A percentile compares a stretch with the other conserved stretches of the same genome.
These are phyloP conservation scores for Globisporangium orthogonon DNA, from an alignment of 352 stramenopile genomes.

Conservation along the genomic window DNA sequence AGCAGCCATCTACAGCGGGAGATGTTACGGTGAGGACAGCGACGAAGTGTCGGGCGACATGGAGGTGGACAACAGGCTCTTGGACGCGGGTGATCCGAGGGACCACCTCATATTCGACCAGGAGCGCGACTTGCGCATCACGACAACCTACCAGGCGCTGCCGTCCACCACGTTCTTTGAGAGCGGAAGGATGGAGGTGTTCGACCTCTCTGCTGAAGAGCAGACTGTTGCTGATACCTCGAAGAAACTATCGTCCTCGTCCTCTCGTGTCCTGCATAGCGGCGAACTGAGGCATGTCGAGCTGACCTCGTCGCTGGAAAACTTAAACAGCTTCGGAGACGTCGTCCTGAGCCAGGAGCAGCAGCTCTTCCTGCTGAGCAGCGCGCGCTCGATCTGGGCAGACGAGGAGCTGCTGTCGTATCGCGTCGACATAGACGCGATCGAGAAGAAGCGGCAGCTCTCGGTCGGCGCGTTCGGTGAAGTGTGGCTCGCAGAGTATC, in stretches of 20 bases:
- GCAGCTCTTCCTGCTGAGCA: neutral
- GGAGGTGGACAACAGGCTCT: neutral
- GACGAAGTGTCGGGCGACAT: neutral
- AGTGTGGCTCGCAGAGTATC: constrained; percentile 45
- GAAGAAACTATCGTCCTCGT: too few relatives aligned
- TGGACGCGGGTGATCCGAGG: neutral
- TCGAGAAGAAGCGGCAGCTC: constrained; percentile 25
- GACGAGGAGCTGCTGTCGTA: constrained; percentile 48
- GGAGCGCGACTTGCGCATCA: constrained; percentile 5
- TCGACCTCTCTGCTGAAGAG: too few relatives aligned
- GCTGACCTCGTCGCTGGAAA: too few relatives aligned
- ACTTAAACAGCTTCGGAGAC: too few relatives aligned
- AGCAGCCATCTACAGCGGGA: too few relatives aligned
- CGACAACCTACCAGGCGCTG: constrained; percentile 5
- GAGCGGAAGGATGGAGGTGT: neutral
- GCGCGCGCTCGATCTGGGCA: constrained; percentile 34
- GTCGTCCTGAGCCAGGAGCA: too few relatives aligned
- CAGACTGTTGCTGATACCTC: too few relatives aligned
- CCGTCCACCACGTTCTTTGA: constrained; percentile 7
- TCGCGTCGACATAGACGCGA: constrained; percentile 31
- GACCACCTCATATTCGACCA: constrained; percentile 6
- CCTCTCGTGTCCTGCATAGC: too few relatives aligned
- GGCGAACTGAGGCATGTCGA: neutral
- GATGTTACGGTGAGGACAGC: too few relatives aligned
- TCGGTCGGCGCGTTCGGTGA: constrained; percentile 33